These are phyloP conservation scores for Fusarium sp. DNA, from an alignment of 2,329 filamentous ascomycete species.

Conservation along the genomic window DNA sequence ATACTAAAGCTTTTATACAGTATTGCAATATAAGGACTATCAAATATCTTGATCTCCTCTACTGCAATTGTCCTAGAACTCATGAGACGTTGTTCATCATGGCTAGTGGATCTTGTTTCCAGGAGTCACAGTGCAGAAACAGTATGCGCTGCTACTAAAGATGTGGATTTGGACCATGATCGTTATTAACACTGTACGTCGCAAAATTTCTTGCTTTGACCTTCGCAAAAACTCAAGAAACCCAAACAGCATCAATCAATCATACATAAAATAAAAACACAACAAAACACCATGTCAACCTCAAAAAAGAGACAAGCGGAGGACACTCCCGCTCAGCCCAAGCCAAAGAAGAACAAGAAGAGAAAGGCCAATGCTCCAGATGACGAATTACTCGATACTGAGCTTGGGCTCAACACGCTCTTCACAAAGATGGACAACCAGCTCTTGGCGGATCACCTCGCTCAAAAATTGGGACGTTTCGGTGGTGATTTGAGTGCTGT, in stretches of 20 bases:
- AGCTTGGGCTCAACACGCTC: slow-evolving; percentile 81
- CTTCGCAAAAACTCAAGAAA: slow-evolving; percentile 21
- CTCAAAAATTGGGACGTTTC: slow-evolving; percentile 81
- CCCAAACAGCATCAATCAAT: slow-evolving; percentile 7
- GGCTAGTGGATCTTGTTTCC: slow-evolving; percentile 22
- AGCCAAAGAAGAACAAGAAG: slow-evolving; percentile 62
- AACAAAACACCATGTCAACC: slow-evolving; percentile 54
- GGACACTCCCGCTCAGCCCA: slow-evolving; percentile 55
- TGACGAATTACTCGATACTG: slow-evolving; percentile 71
- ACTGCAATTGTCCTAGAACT: neutral
- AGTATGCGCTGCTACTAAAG: neutral
- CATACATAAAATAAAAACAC: slow-evolving; percentile 5
- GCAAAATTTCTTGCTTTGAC: slow-evolving; percentile 44
- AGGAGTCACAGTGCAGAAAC: slow-evolving; percentile 25
- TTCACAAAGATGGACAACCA: slow-evolving; percentile 86
- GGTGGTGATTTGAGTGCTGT: slow-evolving; percentile 84
- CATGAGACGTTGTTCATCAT: slow-evolving; percentile 29
- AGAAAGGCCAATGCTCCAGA: slow-evolving; percentile 69
- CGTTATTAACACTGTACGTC: slow-evolving; percentile 37
- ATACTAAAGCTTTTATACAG: no score
- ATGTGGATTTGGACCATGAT: slow-evolving; percentile 1
- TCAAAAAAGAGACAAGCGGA: slow-evolving; percentile 69
- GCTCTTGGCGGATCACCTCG: slow-evolving; percentile 86
- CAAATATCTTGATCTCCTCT: neutral
- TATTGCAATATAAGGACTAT: no score